phyloP scores from a whole-genome alignment of 1,139 yeast genomes.

The Suhomyces anneliseae region DNA sequence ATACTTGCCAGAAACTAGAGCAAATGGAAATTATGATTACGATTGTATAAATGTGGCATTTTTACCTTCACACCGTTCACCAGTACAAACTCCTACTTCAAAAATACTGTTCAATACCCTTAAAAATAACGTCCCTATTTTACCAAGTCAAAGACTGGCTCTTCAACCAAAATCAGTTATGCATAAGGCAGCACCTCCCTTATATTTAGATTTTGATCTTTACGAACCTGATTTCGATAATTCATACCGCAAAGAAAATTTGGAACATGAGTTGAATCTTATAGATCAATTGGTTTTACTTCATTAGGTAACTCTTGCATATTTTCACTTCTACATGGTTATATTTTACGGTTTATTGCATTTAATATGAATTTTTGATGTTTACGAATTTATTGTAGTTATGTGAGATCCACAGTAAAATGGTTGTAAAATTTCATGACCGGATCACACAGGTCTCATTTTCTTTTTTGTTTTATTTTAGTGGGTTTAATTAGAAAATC shows the following conservation, averaged over 20 bases:
- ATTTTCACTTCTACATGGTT: slow-evolving; percentile 4
- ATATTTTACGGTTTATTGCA: not conserved
- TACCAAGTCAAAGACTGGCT: slow-evolving; percentile 10
- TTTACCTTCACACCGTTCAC: slow-evolving; percentile 10
- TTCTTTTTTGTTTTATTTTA: not conserved
- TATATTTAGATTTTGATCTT: slow-evolving; percentile 9
- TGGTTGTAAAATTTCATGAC: slow-evolving; percentile 1
- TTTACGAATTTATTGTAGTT: not conserved
- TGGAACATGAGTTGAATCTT: slow-evolving; percentile 22
- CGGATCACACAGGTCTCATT: not conserved
- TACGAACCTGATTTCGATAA: slow-evolving; percentile 4
- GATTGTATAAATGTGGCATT: slow-evolving; percentile 29
- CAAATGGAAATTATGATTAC: slow-evolving; percentile 18
- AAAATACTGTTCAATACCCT: not conserved
- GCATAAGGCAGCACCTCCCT: slow-evolving; percentile 1
- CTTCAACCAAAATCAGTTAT: slow-evolving; percentile 6
- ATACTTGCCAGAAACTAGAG: slow-evolving; percentile 4
- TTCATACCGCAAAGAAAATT: slow-evolving; percentile 1
- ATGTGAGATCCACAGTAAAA: not conserved
- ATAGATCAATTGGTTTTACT: slow-evolving; percentile 23
- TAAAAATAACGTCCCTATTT: slow-evolving; percentile 6
- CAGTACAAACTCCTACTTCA: not conserved
- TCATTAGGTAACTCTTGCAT: slow-evolving; percentile 5
- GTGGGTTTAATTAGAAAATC: not conserved
- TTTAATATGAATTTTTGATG: not conserved